Base-by-base conservation (phyloP, 495 filamentous ascomycete genomes). In the Peziza echinospora region DNA sequence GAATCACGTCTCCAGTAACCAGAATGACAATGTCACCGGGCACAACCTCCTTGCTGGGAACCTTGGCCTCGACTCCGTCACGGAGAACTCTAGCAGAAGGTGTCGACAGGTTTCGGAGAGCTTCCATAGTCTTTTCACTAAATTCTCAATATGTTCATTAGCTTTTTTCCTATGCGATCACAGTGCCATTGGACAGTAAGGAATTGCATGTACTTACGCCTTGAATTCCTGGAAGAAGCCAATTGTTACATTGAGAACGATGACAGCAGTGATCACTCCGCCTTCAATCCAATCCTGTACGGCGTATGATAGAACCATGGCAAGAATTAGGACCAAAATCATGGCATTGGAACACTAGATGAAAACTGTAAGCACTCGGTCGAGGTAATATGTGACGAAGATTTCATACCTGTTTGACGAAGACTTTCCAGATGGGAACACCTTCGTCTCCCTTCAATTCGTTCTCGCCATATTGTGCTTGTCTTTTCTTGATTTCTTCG, bases 1-100 rank as follows among this genome's bases (percentile, higher is more conserved):
- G 83, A 2, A 87, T 72, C 1, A 78, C 84, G 61, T 87, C 83
- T 25, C 83, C 83, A 54, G 82, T 82, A 67, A 83, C 84, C 39
- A 91, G 60, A 43, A 78, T 69, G 39, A 84, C 66, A 55, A 89
- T 71, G 49, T 92, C 84, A 24, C 84, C 84, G n/a, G 82, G 78
- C 4, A 87, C 77, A 40, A 89, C 67, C 40, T 84, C 72, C 21
- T 71, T 67, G 41, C 81, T 80, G 17, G 80, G 72, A 44, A 89
- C 67, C 19, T 72, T 72, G 22, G 67, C 59, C 10, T 70, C 67
- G 39, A 71, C 69, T 1, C 82, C 80, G 57, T 84, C 74, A 34
- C 84, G 77, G 5, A 92, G 63, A 3, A 80, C 82, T 47, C 66
- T 72, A 24, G 84, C 85, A 50, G 77, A 76, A 43, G 84, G 84